Conservation (phyloP, 2,329 filamentous ascomycete genomes). For the Colletotrichum orbiculare region DNA sequence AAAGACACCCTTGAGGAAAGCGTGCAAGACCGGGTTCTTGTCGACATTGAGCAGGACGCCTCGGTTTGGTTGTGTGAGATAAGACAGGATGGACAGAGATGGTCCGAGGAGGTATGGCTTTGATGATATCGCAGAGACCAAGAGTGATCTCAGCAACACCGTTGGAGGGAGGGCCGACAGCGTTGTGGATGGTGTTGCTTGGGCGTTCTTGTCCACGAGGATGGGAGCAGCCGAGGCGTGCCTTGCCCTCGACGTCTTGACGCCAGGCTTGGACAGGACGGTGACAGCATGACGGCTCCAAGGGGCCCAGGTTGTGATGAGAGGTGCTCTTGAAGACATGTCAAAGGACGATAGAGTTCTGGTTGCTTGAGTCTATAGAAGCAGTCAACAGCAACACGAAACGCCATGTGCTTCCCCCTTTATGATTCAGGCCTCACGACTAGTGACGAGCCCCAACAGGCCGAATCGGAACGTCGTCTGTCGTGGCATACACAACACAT, state of each 20-base stretch:
- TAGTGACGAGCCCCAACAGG: constrained; percentile 2
- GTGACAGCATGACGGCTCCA: constrained; percentile 8
- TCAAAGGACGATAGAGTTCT: not conserved
- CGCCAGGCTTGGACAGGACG: not conserved
- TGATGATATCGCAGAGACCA: constrained; percentile 24
- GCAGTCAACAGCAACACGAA: not conserved
- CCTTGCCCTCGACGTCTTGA: not conserved
- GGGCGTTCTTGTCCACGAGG: constrained; percentile 4
- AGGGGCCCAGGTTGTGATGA: constrained; percentile 9
- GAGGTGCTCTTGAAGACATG: constrained; percentile 14
- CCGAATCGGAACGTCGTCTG: constrained; percentile 2
- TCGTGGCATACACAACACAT: constrained; percentile 1
- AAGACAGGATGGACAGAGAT: constrained; percentile 11
- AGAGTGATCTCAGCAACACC: constrained; percentile 16
- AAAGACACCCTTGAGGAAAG: constrained; percentile 81
- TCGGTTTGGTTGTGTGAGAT: constrained; percentile 24
- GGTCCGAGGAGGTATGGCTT: constrained; percentile 20
- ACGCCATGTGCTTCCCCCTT: constrained; percentile 7
- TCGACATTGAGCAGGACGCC: constrained; percentile 71
- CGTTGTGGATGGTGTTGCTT: constrained; percentile 1
- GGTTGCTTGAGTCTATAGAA: constrained; percentile 12
- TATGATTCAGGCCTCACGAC: not conserved
- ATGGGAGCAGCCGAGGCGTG: constrained; percentile 13
- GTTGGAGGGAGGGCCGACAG: constrained; percentile 21
- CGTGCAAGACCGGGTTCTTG: constrained; percentile 76